Evolutionary conservation across 2,329 filamentous ascomycete species (phyloP).

Genomic region (Xylariaceae sp.): DNA sequence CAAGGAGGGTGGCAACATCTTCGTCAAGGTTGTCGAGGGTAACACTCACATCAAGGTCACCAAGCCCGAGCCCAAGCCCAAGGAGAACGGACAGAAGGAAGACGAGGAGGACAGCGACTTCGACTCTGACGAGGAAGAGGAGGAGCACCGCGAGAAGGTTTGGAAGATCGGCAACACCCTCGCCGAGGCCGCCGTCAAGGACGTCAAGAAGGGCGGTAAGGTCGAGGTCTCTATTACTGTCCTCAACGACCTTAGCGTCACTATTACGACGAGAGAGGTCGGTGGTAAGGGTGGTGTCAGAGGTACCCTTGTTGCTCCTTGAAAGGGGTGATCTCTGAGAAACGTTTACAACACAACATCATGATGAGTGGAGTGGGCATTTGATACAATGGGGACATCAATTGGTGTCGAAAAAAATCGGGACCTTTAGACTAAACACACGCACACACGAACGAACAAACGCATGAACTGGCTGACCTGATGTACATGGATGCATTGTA

Average conservation of each 20-base stretch:
- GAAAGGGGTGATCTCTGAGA: slow-evolving; percentile 4
- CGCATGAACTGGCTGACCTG: too few species aligned
- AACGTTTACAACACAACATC: background rate
- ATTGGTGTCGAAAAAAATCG: too few species aligned
- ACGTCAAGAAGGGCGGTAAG: slow-evolving; percentile 81
- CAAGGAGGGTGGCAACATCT: slow-evolving; percentile 77
- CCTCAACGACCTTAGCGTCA: slow-evolving; percentile 70
- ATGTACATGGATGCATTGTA: too few species aligned
- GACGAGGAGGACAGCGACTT: slow-evolving; percentile 55
- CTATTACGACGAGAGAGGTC: slow-evolving; percentile 77
- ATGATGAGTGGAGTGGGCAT: background rate
- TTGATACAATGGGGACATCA: background rate
- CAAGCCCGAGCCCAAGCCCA: slow-evolving; percentile 74
- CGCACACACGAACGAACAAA: too few species aligned
- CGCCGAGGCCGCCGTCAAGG: slow-evolving; percentile 79
- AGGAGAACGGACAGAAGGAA: slow-evolving; percentile 52
- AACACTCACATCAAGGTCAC: slow-evolving; percentile 88
- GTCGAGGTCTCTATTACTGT: slow-evolving; percentile 93
- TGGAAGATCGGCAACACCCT: slow-evolving; percentile 83
- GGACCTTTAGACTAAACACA: too few species aligned
- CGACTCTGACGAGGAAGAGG: slow-evolving; percentile 66
- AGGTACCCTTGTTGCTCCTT: slow-evolving; percentile 45
- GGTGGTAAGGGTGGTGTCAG: slow-evolving; percentile 81
- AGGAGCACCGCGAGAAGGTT: slow-evolving; percentile 82
- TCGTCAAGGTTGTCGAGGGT: slow-evolving; percentile 85